These are phyloP conservation scores for Blastobotrys arbuscula DNA, from an alignment of 1,139 yeast genomes.

Conservation along the genomic window DNA sequence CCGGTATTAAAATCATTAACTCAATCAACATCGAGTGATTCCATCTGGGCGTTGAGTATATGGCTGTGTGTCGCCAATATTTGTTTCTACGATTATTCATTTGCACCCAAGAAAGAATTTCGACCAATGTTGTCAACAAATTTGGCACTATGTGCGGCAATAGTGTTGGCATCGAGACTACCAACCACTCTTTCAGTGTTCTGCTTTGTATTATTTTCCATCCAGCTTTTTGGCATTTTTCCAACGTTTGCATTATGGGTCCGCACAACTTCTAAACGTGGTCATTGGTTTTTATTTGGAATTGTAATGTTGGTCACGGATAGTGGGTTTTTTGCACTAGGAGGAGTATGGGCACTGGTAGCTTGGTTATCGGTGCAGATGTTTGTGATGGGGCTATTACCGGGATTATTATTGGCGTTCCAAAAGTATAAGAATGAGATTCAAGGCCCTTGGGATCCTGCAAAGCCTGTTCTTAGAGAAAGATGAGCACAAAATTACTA, in stretches of 20 bases:
- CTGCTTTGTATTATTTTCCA: slow-evolving; percentile 69
- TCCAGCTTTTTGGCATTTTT: slow-evolving; percentile 64
- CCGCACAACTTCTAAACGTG: slow-evolving; percentile 27
- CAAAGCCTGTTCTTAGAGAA: slow-evolving; percentile 48
- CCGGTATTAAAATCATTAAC: slow-evolving; percentile 89
- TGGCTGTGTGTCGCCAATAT: slow-evolving; percentile 69
- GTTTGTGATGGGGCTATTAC: slow-evolving; percentile 52
- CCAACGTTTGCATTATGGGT: slow-evolving; percentile 66
- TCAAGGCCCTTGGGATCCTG: slow-evolving; percentile 94
- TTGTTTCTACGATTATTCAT: slow-evolving; percentile 57
- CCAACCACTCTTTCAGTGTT: slow-evolving; percentile 71
- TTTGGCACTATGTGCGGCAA: slow-evolving; percentile 76
- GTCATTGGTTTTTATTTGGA: slow-evolving; percentile 26
- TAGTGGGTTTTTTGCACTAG: slow-evolving; percentile 33
- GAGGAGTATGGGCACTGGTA: slow-evolving; percentile 40
- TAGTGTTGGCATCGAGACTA: slow-evolving; percentile 82
- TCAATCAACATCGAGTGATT: slow-evolving; percentile 83
- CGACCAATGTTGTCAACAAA: slow-evolving; percentile 73
- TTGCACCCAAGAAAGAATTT: slow-evolving; percentile 31
- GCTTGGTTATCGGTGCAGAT: slow-evolving; percentile 49
- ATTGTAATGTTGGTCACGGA: slow-evolving; percentile 27
- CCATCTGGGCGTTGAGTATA: slow-evolving; percentile 88
- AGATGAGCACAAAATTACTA: no score
- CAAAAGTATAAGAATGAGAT: slow-evolving; percentile 82
- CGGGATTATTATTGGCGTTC: slow-evolving; percentile 61